Base-by-base conservation (phyloP, 768 basidiomycete genomes). In the Boletus sp. region DNA sequence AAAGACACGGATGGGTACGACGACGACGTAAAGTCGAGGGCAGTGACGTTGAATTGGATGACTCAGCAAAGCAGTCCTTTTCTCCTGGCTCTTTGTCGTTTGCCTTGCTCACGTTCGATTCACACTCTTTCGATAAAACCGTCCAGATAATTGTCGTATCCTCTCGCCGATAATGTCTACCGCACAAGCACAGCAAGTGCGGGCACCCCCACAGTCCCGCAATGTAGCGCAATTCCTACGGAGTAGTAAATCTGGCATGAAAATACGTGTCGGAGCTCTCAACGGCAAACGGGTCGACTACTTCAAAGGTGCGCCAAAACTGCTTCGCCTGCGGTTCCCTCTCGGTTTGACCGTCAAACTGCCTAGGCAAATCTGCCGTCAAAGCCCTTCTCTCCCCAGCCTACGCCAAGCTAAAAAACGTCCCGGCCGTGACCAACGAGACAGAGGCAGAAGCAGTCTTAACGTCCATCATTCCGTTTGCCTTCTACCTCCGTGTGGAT, bases 241-340 rank as follows among this genome's bases (percentile, higher is more conserved):
- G 42, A 86, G 89, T 60, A 86, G 88, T 62, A 87, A 85, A 64
- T 79, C 91, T 14, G 92, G 92, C 2, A 84, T 98, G 64, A 98
- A 97, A 77, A 81, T 87, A 50, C 81, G 92, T 59, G 86, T 88
- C 10, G 97, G 97, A 21, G 88, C 94, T 9, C 74, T 98, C 65
- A 92, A 92, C 63, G 96, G 96, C 23, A 97, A 96, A 72, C 86
- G 96, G 34, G 75, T 95, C 48, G 96, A 98, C 72, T 99, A 98
- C 75, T 99, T 98, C 80, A 99, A 94, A 78, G 97, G 96, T 94
- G 48, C 61, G 79, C 32, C 33, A 25, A 23, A 11, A 1, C 23
- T 30, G 23, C 25, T 25, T 23, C 0, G 2, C 39, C 15, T 13
- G 8, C 21, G 13, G 5, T 60, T 33, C 41, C 7, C 8, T 11